Evolutionary conservation across 208 protist species (phyloP), one percentile per base, ranked within the genome.

Genomic region (Leishmania turanica): DNA sequence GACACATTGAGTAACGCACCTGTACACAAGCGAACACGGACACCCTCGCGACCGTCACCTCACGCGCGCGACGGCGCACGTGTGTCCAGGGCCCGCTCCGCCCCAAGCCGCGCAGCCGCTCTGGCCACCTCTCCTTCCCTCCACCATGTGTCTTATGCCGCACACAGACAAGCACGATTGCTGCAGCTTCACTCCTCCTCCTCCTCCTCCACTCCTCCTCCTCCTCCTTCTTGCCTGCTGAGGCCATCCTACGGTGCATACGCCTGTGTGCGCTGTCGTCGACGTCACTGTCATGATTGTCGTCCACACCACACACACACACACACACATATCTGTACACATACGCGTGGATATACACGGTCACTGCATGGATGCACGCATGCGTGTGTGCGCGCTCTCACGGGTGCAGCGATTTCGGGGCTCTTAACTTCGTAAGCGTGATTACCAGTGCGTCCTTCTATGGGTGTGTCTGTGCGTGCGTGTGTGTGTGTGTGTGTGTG

Each of bases 341-440:
- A 40, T 31, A 60, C 58, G 19, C 45, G 69, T 73, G 11, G 19
- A 54, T 81, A 65, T 71, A 54, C 69, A 76, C 37, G n/a, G n/a
- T 37, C 15, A 24, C 11, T 47, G 27, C 15, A 70, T 47, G 27
- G 15, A 1, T 70, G 27, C 37, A 45, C 19, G 27, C 37, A 47
- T 49, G 17, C 24, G 19, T 71, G 13, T 42, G 19, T 37, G 56
- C 19, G 56, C 24, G 7, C 56, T 62, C 56, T 62, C 56, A n/a
- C 27, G 2, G 56, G 24, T 31, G 27, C 56, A 62, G 24, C 24
- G 7, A 15, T 62, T 9, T 9, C 17, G 11, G 0, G 9, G 56
- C 56, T 24, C 24, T 4, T 62, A 24, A 13, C 56, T 13, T 24
- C 56, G 24, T n/a, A n/a, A 31, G 8, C 56, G 56, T 62, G 31